phyloP scores from a whole-genome alignment of 805 yeast genomes.

The Candida broadrunensis region DNA sequence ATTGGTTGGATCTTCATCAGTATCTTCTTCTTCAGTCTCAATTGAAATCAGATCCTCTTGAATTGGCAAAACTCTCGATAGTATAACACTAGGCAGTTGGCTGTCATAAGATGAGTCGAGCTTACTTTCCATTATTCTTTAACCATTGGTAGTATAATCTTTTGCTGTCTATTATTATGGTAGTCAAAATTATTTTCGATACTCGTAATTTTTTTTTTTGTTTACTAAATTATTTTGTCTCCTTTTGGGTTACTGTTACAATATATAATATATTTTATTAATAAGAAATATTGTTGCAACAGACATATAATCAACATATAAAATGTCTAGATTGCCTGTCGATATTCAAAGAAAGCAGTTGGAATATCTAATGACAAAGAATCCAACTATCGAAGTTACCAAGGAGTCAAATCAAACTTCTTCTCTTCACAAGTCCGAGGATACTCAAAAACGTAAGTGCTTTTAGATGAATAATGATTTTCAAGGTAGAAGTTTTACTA shows the following conservation, averaged over 20 bases:
- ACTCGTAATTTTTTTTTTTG: not conserved
- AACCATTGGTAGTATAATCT: no score
- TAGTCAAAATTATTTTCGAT: no score
- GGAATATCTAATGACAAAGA: conserved; percentile 1
- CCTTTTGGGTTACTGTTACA: no score
- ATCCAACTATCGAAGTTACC: not conserved
- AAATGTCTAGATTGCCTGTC: not conserved
- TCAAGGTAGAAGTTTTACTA: no score
- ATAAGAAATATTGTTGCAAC: no score
- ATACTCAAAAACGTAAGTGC: not conserved
- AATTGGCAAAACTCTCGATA: not conserved
- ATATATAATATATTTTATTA: no score
- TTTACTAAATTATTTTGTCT: no score
- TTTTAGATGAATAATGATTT: no score
- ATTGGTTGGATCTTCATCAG: not conserved
- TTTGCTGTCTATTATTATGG: no score
- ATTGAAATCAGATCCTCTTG: conserved; percentile 3
- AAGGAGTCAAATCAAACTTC: no score
- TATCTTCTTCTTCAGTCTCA: not conserved
- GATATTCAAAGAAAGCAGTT: conserved; percentile 1
- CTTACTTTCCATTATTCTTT: not conserved
- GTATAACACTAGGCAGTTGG: not conserved
- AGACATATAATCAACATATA: no score
- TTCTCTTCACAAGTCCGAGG: not conserved
- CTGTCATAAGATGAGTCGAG: not conserved